Evolutionary conservation across 352 stramenopile species (phyloP).

Genomic region (Phytophthora europaea): DNA sequence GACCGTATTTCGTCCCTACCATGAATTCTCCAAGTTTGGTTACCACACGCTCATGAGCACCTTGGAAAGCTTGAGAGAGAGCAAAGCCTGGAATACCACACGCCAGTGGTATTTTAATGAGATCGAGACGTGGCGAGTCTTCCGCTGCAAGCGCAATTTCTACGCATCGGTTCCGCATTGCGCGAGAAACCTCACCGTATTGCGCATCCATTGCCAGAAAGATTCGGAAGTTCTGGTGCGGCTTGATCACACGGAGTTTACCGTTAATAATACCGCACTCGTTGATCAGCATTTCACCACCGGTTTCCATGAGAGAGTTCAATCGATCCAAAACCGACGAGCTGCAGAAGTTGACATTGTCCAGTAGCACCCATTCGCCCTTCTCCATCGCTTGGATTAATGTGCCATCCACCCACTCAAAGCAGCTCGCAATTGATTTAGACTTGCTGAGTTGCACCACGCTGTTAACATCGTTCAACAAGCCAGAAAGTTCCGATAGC

Average conservation of each 20-base stretch:
- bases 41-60: conserved; percentile 63
- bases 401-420: conserved; percentile 99
- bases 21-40: conserved; percentile 38
- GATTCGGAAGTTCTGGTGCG: conserved; percentile 98
- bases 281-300: conserved; percentile 98
- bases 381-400: conserved; percentile 98
- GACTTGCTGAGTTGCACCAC: conserved; percentile 75
- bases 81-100: conserved; percentile 74
- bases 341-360: conserved; percentile 99
- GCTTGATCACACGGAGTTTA: conserved; percentile 94
- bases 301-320: conserved; percentile 99
- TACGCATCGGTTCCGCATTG: conserved; percentile 99
- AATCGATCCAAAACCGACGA: conserved; percentile 99
- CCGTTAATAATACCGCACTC: conserved; percentile 97
- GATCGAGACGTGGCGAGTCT: conserved; percentile 66
- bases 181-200: conserved; percentile 97
- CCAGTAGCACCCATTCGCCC: conserved; percentile 99
- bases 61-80: conserved; percentile 72
- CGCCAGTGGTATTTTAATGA: conserved; percentile 70
- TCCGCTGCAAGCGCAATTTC: conserved; percentile 91
- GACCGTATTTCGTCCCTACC: conserved; percentile 34
- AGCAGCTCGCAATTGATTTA: conserved; percentile 83
- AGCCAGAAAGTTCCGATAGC: conserved; percentile 17
- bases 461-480: conserved; percentile 42
- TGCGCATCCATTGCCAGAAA: conserved; percentile 99